Evolutionary conservation across 1,139 yeast species (phyloP).

Genomic region (Blastobotrys ciferrii): DNA sequence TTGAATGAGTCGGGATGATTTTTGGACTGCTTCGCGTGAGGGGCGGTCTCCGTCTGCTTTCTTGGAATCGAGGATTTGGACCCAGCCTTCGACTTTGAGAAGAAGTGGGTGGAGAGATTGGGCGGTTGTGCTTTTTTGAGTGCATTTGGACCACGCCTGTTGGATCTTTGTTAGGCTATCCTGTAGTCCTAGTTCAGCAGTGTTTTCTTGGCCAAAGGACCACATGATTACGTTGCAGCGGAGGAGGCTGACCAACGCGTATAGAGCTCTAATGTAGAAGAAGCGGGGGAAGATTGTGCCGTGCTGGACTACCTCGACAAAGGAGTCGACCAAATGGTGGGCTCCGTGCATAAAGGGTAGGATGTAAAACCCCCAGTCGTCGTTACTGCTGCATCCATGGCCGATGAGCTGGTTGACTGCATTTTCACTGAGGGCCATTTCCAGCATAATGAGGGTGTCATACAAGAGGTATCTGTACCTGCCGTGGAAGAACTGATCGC

Average conservation of each 20-base stretch:
- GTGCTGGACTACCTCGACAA: neutral
- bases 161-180: constrained; percentile 18
- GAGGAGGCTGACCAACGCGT: neutral
- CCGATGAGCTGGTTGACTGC: neutral
- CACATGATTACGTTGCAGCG: constrained; percentile 1
- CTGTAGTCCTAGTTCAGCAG: constrained; percentile 18
- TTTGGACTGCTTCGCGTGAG: too few species aligned
- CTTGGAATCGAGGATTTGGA: constrained; percentile 6
- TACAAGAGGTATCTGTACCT: neutral
- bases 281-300: neutral
- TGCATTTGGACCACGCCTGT: constrained; percentile 18
- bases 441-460: neutral
- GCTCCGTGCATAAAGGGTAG: neutral
- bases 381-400: neutral
- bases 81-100: constrained; percentile 14
- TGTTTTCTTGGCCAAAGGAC: neutral
- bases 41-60: too few species aligned
- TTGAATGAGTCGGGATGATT: too few species aligned
- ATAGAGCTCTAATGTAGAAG: neutral
- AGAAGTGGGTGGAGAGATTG: constrained; percentile 10
- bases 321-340: neutral
- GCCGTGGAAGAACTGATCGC: neutral
- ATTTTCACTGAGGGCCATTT: neutral
- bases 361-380: neutral
- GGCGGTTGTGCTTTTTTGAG: constrained; percentile 9